These are phyloP conservation scores for Microsporum audouinii DNA, from an alignment of 2,329 filamentous ascomycete species.

Conservation along the genomic window DNA sequence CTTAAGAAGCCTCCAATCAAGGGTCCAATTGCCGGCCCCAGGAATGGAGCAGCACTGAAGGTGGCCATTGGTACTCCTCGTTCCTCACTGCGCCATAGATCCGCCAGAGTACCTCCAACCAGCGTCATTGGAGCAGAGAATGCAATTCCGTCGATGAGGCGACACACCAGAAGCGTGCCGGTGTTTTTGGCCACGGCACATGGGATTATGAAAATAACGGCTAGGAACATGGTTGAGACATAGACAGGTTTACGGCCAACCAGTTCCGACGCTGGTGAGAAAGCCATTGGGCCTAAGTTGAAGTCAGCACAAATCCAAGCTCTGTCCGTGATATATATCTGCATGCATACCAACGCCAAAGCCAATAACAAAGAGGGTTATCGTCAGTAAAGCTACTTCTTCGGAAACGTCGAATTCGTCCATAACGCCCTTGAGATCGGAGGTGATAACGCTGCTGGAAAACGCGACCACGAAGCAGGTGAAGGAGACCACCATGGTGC, in stretches of 20 bases:
- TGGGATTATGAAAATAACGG: conserved; percentile 69
- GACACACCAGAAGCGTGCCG: conserved; percentile 61
- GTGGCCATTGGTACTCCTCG: conserved; percentile 78
- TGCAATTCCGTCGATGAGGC: conserved; percentile 68
- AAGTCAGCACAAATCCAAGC: neutral
- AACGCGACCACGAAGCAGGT: conserved; percentile 67
- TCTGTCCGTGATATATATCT: neutral
- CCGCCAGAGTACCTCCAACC: conserved; percentile 69
- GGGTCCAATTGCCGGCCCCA: conserved; percentile 67
- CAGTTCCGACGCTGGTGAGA: conserved; percentile 68
- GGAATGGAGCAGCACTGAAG: conserved; percentile 71
- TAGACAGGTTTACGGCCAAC: conserved; percentile 63
- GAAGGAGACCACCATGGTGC: conserved; percentile 70
- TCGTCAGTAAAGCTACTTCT: conserved; percentile 60
- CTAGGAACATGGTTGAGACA: conserved; percentile 53
- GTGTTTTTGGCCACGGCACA: conserved; percentile 69
- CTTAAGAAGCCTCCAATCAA: conserved; percentile 66
- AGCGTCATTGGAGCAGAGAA: conserved; percentile 81
- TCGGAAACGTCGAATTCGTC: conserved; percentile 56
- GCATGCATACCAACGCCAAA: conserved; percentile 55
- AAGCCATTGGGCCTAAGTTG: conserved; percentile 57
- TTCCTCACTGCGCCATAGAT: conserved; percentile 76
- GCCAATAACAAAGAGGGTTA: conserved; percentile 69
- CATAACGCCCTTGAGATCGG: conserved; percentile 55
- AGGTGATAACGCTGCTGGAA: conserved; percentile 63